Evolutionary conservation across 495 filamentous ascomycete species (phyloP), one percentile per base, ranked within the genome.

Genomic region (Penicillium canariense): DNA sequence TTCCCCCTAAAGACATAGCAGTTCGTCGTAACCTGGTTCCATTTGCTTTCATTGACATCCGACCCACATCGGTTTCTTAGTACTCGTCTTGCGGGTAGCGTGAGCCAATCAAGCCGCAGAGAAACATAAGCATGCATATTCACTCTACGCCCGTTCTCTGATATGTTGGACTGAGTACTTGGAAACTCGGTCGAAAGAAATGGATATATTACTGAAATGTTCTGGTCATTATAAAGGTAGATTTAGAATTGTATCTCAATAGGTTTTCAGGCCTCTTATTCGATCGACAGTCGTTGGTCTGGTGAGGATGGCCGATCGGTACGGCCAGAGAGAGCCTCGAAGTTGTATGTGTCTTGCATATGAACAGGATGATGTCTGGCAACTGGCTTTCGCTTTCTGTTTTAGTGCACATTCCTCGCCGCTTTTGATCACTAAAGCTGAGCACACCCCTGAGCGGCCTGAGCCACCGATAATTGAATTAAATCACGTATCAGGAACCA

Each of bases 51-150:
- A 8, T 48, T 28, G 12, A 34, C 30, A 48, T 7, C 8, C 2
- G 43, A 27, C 43, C 9, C 17, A 35, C 30, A 15, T 34, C 15
- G 14, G 46, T 17, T 35, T 32, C 5, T 9, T 46, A 46, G 43
- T n/a, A n/a, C n/a, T n/a, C n/a, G n/a, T 14, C 43, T 46, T 25
- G 8, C 7, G 43, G n/a, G n/a, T 15, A 27, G 43, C 17, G 43
- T 30, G 26, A 46, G 43, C 43, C 43, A 46, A 46, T 30, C 43
- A 46, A 46, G 43, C 43, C n/a, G 28, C 43, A 11, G 5, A 46
- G 43, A 46, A 46, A 46, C 43, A 46, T 46, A 46, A 46, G 43
- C 43, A 46, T 42, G 20, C 38, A 25, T 42, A 42, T 6, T 1
- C 10, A 23, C 20, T 23, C 20, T 42, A 25, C 11, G 3, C 20